Evolutionary conservation across 2,329 filamentous ascomycete species (phyloP), one percentile per base, ranked within the genome.

Genomic region (Monilinia laxa): DNA sequence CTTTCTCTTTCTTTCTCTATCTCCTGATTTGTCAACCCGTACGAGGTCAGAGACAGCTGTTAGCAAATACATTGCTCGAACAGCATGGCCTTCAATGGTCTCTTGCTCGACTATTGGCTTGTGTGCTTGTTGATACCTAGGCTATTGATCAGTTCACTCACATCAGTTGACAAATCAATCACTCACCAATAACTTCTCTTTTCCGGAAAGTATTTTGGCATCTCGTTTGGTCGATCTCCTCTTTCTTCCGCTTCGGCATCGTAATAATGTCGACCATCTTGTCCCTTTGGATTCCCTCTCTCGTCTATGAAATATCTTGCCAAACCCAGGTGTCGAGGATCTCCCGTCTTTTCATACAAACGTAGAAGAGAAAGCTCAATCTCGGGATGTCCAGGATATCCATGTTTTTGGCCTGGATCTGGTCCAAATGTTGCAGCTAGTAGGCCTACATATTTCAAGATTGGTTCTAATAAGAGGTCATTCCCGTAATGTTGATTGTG

Each of bases 301-400:
- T 88, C 86, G 49, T 80, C 78, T 40, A 88, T 75, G 72, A 88
- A 88, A 72, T 84, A 88, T 45, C 57, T 40, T 51, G 59, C 85
- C 3, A 88, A 77, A 0, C 79, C 77, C 0, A 82, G 75, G 70
- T 81, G 76, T 16, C 78, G 73, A 5, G 74, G 62, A 63, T 80
- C 72, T 1, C 72, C 56, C 0, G 81, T 83, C 1, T 76, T 71
- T 10, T 79, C 74, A 63, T 80, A 80, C 4, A 84, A 75, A 18
- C 82, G 74, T 4, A 84, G 71, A 10, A 84, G 74, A 9, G 82
- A 80, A 12, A 84, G 75, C 67, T 84, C 82, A 53, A 85, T 82
- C 72, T 84, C 82, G 0, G 84, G 83, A 71, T 88, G 86, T 0
- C 86, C 86, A 1, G 85, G 85, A 71, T 88, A 89, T 6, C 84